Evolutionary conservation across 176 grass and related monocot species (phyloP), one percentile per base, ranked within the genome.

Genomic region (Pharus latifolius): DNA sequence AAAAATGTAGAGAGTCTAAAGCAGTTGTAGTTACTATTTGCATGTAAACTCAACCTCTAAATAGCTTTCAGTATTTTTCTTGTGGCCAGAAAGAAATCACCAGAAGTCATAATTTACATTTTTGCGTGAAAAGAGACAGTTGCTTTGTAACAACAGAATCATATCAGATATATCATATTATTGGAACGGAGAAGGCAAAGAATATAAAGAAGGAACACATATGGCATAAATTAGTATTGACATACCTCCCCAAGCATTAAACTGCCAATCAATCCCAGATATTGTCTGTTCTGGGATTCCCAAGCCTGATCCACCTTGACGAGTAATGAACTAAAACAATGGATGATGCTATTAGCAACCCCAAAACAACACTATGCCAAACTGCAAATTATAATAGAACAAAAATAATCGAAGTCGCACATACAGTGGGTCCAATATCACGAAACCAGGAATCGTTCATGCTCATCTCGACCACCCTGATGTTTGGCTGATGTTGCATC

Each of bases 401-500:
- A 49, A 17, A 28, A 7, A 35, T 22, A 26, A 35, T n/a, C 19
- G 6, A 54, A 74, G 42, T 47, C 25, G 17, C 80, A 17, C 80
- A 17, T 65, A 97, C 94, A 9, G 89, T 97, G 32, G 94, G 94
- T 48, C 89, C 94, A 70, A 80, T 97, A 68, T 97, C 94, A 43
- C 94, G 94, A 28, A 97, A 92, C 94, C 94, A 97, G 34, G 83
- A 82, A 83, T 97, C 94, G 11, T 97, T 93, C 86, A 90, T 90
- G 80, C 83, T 93, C 89, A 97, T 97, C 78, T 97, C 94, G 22
- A 97, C 86, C 56, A 97, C 89, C 63, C 94, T 87, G 59, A 97
- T 81, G 71, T 82, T 90, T 18, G 41, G 27, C 10, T 92, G 66
- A 53, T 72, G 61, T 51, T 59, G 62, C 78, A 97, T 82, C 46